Conservation (phyloP, 371 early-diverging fungal genomes). For the Mucor mucedo region DNA sequence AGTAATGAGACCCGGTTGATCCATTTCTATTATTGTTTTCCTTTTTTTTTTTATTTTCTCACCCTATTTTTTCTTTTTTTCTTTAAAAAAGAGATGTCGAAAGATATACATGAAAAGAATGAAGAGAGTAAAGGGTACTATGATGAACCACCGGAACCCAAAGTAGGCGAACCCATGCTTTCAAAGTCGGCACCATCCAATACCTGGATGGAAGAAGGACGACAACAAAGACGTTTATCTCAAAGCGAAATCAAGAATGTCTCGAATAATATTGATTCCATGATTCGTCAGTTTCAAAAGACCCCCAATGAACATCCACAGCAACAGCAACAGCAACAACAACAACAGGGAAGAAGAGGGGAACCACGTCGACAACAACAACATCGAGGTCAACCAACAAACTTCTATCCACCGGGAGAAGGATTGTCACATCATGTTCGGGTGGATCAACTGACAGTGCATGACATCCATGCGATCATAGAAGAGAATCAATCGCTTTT, state of each 20-base stretch:
- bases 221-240: slow-evolving; percentile 4
- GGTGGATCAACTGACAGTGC: slow-evolving; percentile 19
- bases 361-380: not conserved
- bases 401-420: too few species aligned
- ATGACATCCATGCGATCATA: slow-evolving; percentile 21
- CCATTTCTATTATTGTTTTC: not conserved
- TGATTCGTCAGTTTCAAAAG: slow-evolving; percentile 8
- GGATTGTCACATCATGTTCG: not conserved
- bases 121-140: slow-evolving; percentile 1
- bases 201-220: slow-evolving; percentile 7
- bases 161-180: not conserved
- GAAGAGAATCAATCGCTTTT: slow-evolving; percentile 19
- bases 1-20: slow-evolving; percentile 6
- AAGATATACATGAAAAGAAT: not conserved
- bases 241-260: slow-evolving; percentile 3
- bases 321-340: not conserved
- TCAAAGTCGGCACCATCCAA: slow-evolving; percentile 15
- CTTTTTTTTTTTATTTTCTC: not conserved
- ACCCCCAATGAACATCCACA: not conserved
- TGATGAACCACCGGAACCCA: slow-evolving; percentile 11
- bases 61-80: not conserved
- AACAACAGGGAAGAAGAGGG: too few species aligned
- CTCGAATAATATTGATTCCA: slow-evolving; percentile 1
- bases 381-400: not conserved
- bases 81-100: slow-evolving; percentile 5